A percentile compares a stretch with the other conserved stretches of the same genome.
These are phyloP conservation scores for Aspergillus candidus DNA, from an alignment of 2,329 filamentous ascomycete species.

Conservation along the genomic window DNA sequence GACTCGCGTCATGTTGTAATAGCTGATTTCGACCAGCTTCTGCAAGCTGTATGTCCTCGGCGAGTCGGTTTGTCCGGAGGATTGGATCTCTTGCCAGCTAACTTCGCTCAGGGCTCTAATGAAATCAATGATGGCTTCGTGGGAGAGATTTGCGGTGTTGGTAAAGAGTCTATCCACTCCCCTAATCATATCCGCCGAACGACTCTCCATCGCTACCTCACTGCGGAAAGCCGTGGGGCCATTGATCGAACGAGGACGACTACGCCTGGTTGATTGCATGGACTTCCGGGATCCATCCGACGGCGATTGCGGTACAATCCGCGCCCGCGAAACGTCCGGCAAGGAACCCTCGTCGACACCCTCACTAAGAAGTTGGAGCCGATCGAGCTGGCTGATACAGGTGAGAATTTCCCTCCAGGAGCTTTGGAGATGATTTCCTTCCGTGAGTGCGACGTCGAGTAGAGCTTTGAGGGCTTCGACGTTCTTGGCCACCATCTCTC, in stretches of 20 bases:
- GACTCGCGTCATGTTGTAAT: constrained; percentile 99
- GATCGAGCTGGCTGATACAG: constrained; percentile 91
- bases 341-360: constrained; percentile 90
- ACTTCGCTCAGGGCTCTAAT: constrained; percentile 88
- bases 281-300: constrained; percentile 58
- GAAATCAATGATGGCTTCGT: constrained; percentile 93
- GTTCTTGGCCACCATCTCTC: constrained; percentile 93
- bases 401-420: constrained; percentile 96
- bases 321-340: constrained; percentile 82
- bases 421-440: constrained; percentile 79
- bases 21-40: constrained; percentile 97
- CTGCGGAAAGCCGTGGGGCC: constrained; percentile 55
- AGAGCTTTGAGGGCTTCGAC: constrained; percentile 89
- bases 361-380: constrained; percentile 88
- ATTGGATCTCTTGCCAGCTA: constrained; percentile 98
- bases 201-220: constrained; percentile 85
- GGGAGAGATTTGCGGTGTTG: constrained; percentile 86
- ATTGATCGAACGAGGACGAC: constrained; percentile 42
- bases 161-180: constrained; percentile 95
- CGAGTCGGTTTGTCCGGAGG: constrained; percentile 90
- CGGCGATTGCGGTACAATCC: constrained; percentile 57
- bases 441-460: constrained; percentile 84
- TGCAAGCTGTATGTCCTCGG: constrained; percentile 95
- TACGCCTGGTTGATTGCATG: constrained; percentile 50
- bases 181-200: constrained; percentile 87